Percentiles rank a stretch among this genome's conserved stretches.
phyloP scores from a whole-genome alignment of 805 yeast genomes.

The Nakazawaea ishiwadae region DNA sequence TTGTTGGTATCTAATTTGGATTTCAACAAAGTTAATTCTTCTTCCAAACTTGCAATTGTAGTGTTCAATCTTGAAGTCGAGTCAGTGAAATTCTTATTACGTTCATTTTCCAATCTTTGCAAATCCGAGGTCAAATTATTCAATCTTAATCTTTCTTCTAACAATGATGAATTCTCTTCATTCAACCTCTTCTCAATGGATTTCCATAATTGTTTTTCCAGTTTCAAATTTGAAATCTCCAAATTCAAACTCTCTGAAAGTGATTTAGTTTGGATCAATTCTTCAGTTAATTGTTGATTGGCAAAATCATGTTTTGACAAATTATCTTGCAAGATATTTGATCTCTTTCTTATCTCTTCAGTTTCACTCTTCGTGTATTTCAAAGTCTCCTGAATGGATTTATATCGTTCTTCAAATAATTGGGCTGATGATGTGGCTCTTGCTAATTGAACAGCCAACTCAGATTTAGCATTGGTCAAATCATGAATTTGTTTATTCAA shows the following conservation, averaged over 20 bases:
- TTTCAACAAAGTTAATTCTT: constrained; percentile 38
- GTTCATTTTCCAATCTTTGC: constrained; percentile 57
- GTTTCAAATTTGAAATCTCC: constrained; percentile 41
- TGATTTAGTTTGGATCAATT: constrained; percentile 49
- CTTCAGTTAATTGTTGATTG: constrained; percentile 45
- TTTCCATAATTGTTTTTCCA: constrained; percentile 51
- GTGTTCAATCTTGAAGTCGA: constrained; percentile 42
- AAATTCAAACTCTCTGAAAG: constrained; percentile 37
- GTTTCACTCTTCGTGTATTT: constrained; percentile 40
- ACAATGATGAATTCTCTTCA: constrained; percentile 46
- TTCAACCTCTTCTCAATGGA: constrained; percentile 45
- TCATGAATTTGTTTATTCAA: constrained; percentile 42
- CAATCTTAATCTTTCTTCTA: constrained; percentile 55
- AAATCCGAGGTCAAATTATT: constrained; percentile 53
- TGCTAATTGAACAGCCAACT: constrained; percentile 44
- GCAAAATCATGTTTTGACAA: constrained; percentile 43
- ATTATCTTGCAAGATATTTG: constrained; percentile 34
- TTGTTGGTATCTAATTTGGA: constrained; percentile 40
- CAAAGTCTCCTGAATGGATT: constrained; percentile 34
- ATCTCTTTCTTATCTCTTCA: constrained; percentile 35
- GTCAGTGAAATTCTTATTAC: constrained; percentile 48
- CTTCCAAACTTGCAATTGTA: constrained; percentile 46
- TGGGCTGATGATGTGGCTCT: constrained; percentile 49
- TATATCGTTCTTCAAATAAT: constrained; percentile 48
- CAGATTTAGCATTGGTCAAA: constrained; percentile 38